phyloP scores from a whole-genome alignment of 805 yeast species.

The Cyberlindnera sargentensis region DNA sequence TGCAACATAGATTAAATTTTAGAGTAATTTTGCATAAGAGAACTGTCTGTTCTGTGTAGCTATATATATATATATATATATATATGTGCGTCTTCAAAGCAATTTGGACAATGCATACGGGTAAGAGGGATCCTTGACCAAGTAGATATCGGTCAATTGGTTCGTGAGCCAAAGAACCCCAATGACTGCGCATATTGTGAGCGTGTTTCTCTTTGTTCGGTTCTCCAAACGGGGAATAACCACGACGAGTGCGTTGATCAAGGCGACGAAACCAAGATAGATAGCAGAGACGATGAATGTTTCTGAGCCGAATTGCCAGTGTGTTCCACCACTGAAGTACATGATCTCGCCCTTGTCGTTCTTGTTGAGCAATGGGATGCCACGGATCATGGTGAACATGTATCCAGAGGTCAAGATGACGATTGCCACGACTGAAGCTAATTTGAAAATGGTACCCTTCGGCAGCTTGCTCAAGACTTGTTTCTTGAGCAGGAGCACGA shows the following conservation, averaged over 20 bases:
- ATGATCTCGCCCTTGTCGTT: constrained; percentile 44
- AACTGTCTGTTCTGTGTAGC: neutral
- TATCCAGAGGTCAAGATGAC: constrained; percentile 51
- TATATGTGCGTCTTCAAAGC: neutral
- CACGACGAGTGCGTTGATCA: constrained; percentile 34
- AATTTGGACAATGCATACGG: constrained; percentile 4
- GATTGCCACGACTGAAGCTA: constrained; percentile 34
- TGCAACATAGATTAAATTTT: too few species aligned
- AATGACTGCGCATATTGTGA: constrained; percentile 7
- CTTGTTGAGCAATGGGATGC: constrained; percentile 55
- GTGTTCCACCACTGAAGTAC: constrained; percentile 55
- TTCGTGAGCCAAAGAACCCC: constrained; percentile 17
- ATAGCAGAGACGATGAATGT: constrained; percentile 43
- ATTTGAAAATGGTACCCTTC: constrained; percentile 20
- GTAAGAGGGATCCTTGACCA: constrained; percentile 16
- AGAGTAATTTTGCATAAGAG: neutral
- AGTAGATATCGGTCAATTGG: constrained; percentile 14
- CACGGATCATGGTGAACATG: constrained; percentile 53
- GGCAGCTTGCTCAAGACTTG: constrained; percentile 30
- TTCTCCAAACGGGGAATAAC: constrained; percentile 26
- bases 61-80: too few species aligned
- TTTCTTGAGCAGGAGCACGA: constrained; percentile 43
- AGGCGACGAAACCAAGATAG: constrained; percentile 40
- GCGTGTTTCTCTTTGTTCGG: constrained; percentile 3
- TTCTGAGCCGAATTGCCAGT: constrained; percentile 69